Conservation (phyloP, 345 rosid species). For the Hirschfeldia incana region DNA sequence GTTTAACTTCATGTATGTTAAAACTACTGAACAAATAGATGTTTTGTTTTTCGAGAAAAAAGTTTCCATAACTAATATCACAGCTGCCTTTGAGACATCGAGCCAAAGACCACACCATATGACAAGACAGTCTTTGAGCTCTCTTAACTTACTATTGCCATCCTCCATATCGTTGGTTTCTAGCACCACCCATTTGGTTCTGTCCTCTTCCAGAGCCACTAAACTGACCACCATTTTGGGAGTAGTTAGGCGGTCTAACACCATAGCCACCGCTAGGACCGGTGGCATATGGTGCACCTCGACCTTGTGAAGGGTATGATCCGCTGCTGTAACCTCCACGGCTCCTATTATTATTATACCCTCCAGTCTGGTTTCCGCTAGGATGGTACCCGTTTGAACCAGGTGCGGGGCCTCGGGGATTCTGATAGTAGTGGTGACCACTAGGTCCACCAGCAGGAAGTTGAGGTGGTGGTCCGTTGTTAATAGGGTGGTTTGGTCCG, state of each 20-base stretch:
- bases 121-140: neutral
- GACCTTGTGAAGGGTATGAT: slow-evolving; percentile 77
- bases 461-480: slow-evolving; percentile 51
- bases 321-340: slow-evolving; percentile 72
- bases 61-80: neutral
- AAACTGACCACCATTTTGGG: slow-evolving; percentile 58
- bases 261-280: slow-evolving; percentile 87
- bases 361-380: slow-evolving; percentile 63
- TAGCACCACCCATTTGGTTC: neutral
- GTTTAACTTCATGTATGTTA: neutral
- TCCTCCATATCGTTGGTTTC: neutral
- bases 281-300: slow-evolving; percentile 67
- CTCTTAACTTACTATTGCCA: neutral
- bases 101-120: neutral
- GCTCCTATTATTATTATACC: slow-evolving; percentile 45
- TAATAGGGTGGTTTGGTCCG: slow-evolving; percentile 50
- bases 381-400: slow-evolving; percentile 65
- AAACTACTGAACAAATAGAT: neutral
- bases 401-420: slow-evolving; percentile 65
- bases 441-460: slow-evolving; percentile 47
- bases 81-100: neutral
- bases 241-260: slow-evolving; percentile 68
- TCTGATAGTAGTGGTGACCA: slow-evolving; percentile 22
- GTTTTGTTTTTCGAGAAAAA: neutral
- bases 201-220: neutral